Percentiles rank a stretch among this genome's conserved stretches.
phyloP scores from a whole-genome alignment of 257 asterid species.

The Solanum lignicaule region DNA sequence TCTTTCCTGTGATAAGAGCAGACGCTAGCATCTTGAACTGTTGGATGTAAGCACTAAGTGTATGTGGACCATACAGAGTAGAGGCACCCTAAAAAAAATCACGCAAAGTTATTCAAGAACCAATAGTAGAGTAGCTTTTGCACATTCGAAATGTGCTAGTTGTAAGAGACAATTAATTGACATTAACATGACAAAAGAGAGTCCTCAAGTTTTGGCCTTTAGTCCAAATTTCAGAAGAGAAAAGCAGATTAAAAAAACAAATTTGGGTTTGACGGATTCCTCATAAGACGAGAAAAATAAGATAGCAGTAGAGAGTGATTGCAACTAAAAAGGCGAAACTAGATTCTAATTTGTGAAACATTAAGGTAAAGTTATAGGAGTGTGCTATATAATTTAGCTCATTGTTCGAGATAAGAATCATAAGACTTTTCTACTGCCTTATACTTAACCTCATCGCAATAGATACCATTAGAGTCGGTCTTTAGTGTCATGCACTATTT shows the following conservation, averaged over 20 bases:
- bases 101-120: background rate
- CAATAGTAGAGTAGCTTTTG: background rate
- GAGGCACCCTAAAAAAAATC: conserved; percentile 71
- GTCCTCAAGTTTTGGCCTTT: background rate
- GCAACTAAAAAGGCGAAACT: background rate
- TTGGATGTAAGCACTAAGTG: conserved; percentile 82
- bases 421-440: background rate
- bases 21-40: conserved; percentile 69
- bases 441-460: background rate
- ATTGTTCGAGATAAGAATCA: background rate
- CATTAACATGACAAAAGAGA: background rate
- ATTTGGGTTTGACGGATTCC: background rate
- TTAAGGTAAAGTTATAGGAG: background rate
- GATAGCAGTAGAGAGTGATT: background rate
- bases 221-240: background rate
- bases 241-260: background rate
- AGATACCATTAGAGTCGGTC: background rate
- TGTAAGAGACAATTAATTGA: background rate
- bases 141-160: background rate
- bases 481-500: background rate
- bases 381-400: background rate
- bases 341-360: background rate
- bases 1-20: conserved; percentile 35
- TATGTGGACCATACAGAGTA: conserved; percentile 84
- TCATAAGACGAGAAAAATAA: background rate